A percentile compares a stretch with the other conserved stretches of the same genome.
Evolutionary conservation across 768 basidiomycete genomes (phyloP).

Genomic region (Asterophora parasitica): DNA sequence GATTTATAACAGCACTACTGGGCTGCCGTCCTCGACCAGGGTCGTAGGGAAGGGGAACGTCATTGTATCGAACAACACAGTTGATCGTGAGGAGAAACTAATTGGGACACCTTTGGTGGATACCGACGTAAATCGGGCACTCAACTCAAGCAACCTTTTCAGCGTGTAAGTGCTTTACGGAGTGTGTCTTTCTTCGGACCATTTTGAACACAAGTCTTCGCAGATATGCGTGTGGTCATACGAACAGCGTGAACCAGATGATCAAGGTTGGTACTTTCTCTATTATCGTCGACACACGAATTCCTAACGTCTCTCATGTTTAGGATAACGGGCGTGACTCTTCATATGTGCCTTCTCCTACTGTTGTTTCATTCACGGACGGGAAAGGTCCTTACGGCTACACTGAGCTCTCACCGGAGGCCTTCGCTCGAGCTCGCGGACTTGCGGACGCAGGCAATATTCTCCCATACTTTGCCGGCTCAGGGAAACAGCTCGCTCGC

Average conservation of each 20-base stretch:
- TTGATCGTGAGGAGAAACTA: constrained; percentile 18
- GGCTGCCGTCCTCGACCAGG: constrained; percentile 24
- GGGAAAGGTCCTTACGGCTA: constrained; percentile 34
- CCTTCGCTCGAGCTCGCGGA: constrained; percentile 30
- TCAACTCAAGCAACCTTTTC: constrained; percentile 26
- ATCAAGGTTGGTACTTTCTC: constrained; percentile 22
- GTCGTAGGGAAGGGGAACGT: constrained; percentile 28
- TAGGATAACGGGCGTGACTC: constrained; percentile 36
- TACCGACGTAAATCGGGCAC: constrained; percentile 16
- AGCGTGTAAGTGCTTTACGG: constrained; percentile 19
- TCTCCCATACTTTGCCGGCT: constrained; percentile 38
- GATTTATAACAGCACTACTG: constrained; percentile 29
- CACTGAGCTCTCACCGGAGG: constrained; percentile 28
- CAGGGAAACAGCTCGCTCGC: constrained; percentile 30
- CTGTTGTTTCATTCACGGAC: constrained; percentile 33
- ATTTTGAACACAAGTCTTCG: not conserved
- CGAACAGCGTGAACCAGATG: constrained; percentile 34
- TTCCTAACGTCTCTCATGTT: not conserved
- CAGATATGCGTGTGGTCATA: constrained; percentile 29
- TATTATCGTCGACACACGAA: not conserved
- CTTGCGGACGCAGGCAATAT: constrained; percentile 36
- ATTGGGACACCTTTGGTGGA: constrained; percentile 17
- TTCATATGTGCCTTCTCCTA: constrained; percentile 37
- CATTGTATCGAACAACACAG: constrained; percentile 19
- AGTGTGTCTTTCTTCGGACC: not conserved